Evolutionary conservation across 352 stramenopile species (phyloP).

Genomic region (Globisporangium alternatum): DNA sequence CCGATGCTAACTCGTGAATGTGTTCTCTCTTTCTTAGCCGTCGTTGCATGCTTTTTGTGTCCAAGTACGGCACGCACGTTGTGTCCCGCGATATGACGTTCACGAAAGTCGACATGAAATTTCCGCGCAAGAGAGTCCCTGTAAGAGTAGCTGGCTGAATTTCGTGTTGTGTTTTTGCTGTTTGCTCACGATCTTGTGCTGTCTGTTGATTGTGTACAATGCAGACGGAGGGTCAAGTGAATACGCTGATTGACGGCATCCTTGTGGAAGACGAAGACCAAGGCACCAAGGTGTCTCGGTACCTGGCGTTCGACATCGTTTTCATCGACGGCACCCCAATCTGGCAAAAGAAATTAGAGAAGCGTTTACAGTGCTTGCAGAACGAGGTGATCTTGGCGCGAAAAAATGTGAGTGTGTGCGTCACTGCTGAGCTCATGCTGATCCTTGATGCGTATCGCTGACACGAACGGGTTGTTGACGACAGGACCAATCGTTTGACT

Average conservation of each 20-base stretch:
- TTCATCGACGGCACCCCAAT: slow-evolving; percentile 77
- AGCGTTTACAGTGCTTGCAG: slow-evolving; percentile 83
- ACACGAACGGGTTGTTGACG: background rate
- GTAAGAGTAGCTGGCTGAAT: slow-evolving; percentile 26
- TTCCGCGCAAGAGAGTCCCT: slow-evolving; percentile 66
- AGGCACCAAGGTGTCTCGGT: slow-evolving; percentile 68
- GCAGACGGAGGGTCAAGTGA: slow-evolving; percentile 65
- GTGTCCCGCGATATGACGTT: slow-evolving; percentile 83
- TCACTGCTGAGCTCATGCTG: background rate
- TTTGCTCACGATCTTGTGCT: slow-evolving; percentile 4
- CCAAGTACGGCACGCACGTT: slow-evolving; percentile 67
- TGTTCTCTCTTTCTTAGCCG: slow-evolving; percentile 33
- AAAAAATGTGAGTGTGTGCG: slow-evolving; percentile 59
- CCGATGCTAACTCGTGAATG: slow-evolving; percentile 5
- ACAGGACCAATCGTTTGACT: slow-evolving; percentile 77
- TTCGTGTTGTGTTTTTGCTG: background rate
- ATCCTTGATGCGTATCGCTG: background rate
- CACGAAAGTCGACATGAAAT: slow-evolving; percentile 88
- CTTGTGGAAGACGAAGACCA: slow-evolving; percentile 86
- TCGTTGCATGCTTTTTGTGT: slow-evolving; percentile 75
- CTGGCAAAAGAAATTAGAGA: slow-evolving; percentile 88
- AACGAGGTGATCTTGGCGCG: slow-evolving; percentile 87
- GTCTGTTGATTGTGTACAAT: background rate
- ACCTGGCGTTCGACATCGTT: slow-evolving; percentile 80
- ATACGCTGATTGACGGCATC: slow-evolving; percentile 83